Conservation (phyloP, 176 grass and related monocot genomes). For the Dactylis glomerata region DNA sequence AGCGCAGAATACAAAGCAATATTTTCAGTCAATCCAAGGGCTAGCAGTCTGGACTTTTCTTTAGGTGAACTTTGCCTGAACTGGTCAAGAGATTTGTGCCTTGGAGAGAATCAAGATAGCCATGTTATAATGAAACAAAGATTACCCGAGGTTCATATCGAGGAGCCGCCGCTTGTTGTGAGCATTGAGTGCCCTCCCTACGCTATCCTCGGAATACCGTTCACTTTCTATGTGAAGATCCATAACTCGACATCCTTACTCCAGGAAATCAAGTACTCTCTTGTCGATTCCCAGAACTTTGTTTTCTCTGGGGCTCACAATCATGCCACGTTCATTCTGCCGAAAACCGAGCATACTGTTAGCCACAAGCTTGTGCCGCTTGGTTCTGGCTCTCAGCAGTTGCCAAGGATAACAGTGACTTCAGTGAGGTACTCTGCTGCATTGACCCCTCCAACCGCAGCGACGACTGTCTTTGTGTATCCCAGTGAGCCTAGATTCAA, state of each 20-base stretch:
- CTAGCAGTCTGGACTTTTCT: slow-evolving; percentile 37
- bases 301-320: slow-evolving; percentile 91
- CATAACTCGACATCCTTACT: slow-evolving; percentile 79
- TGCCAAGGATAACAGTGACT: slow-evolving; percentile 74
- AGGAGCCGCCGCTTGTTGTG: slow-evolving; percentile 79
- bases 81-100: slow-evolving; percentile 72
- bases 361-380: slow-evolving; percentile 88
- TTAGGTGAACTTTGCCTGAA: slow-evolving; percentile 68
- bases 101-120: slow-evolving; percentile 41
- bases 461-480: slow-evolving; percentile 75
- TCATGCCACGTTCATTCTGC: slow-evolving; percentile 69
- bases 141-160: slow-evolving; percentile 60
- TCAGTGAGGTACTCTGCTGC: slow-evolving; percentile 87
- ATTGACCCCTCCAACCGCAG: slow-evolving; percentile 51
- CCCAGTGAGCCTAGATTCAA: slow-evolving; percentile 77
- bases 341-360: slow-evolving; percentile 60
- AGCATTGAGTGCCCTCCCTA: slow-evolving; percentile 83
- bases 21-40: slow-evolving; percentile 67
- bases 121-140: slow-evolving; percentile 51
- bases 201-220: slow-evolving; percentile 73
- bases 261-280: slow-evolving; percentile 92
- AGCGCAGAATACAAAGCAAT: slow-evolving; percentile 80
- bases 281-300: slow-evolving; percentile 91
- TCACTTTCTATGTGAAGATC: slow-evolving; percentile 83
- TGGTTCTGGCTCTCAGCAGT: slow-evolving; percentile 65